Percentiles rank a stretch among this genome's conserved stretches.
These are phyloP conservation scores for Atalantia buxifolia DNA, from an alignment of 345 rosid species.

Conservation along the genomic window DNA sequence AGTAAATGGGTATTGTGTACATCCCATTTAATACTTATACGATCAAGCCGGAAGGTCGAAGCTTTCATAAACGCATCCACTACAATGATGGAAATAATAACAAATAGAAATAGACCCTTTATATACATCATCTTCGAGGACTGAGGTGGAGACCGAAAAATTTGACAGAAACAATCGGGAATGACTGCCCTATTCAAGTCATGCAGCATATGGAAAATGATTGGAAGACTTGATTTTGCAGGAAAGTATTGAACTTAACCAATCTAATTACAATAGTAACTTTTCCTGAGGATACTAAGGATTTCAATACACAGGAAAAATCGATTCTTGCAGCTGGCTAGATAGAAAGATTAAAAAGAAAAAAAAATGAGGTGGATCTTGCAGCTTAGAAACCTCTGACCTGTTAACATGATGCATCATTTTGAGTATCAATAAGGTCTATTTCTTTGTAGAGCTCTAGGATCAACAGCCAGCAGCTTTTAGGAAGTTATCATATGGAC, in stretches of 20 bases:
- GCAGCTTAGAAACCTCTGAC: not conserved
- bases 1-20: not conserved
- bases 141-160: not conserved
- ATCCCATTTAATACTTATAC: not conserved
- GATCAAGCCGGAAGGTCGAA: not conserved
- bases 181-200: not conserved
- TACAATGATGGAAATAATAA: not conserved
- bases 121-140: not conserved
- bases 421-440: not conserved
- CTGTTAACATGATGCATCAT: not conserved
- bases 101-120: not conserved
- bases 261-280: not conserved
- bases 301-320: not conserved
- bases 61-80: not conserved
- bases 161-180: not conserved
- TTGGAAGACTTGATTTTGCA: not conserved
- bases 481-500: slow-evolving; percentile 67
- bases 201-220: not conserved
- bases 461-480: slow-evolving; percentile 82
- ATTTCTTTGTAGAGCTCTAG: not conserved
- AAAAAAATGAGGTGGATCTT: not conserved
- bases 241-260: not conserved
- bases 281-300: not conserved
- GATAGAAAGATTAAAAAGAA: not conserved
- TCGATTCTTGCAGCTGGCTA: not conserved